Base-by-base conservation (phyloP, 1,139 yeast genomes). In the Candida mesenterica region DNA sequence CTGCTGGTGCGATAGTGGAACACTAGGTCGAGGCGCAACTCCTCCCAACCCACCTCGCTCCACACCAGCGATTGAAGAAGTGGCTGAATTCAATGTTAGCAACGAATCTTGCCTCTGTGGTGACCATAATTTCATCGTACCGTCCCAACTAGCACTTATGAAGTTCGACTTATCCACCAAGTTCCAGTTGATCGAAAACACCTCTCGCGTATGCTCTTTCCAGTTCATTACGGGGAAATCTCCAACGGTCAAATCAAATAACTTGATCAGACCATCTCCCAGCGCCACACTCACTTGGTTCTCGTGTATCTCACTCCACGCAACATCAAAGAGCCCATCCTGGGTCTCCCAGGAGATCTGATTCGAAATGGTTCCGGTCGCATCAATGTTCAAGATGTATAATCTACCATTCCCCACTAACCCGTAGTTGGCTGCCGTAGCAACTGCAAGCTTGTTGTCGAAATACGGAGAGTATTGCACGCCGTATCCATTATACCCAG, bases 251-350 rank as follows among this genome's bases (percentile, higher is more conserved):
- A 75, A 68, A 58, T 92, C 98, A 56, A 88, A 92, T 37, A 92
- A 59, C 48, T 89, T 83, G 29, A 92, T 64, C 0, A 88, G 70
- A 0, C 97, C 97, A 59, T 92, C 98, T 2, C 98, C 98, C 45
- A 84, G 80, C 14, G 95, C 94, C 0, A 77, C 79, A 3, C 78
- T 75, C 5, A 85, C 72, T 52, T 90, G 97, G 57, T 88, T 89
- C 47, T 88, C 97, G 56, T 92, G 92, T 10, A 72, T 43, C 57
- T 92, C 97, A 39, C 92, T 84, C 97, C 97, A 92, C 1, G 94
- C 76, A 4, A 86, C 63, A 50, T 87, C 95, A 53, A 87, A 89
- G 15, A 90, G 65, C 4, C 97, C 96, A 59, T 92, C 98, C 57
- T 90, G 97, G 1, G 97, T 90, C 43, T 89, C 90, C 68, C 88